Conservation (phyloP, 2,329 filamentous ascomycete genomes). For the Colletotrichum liriopes region DNA sequence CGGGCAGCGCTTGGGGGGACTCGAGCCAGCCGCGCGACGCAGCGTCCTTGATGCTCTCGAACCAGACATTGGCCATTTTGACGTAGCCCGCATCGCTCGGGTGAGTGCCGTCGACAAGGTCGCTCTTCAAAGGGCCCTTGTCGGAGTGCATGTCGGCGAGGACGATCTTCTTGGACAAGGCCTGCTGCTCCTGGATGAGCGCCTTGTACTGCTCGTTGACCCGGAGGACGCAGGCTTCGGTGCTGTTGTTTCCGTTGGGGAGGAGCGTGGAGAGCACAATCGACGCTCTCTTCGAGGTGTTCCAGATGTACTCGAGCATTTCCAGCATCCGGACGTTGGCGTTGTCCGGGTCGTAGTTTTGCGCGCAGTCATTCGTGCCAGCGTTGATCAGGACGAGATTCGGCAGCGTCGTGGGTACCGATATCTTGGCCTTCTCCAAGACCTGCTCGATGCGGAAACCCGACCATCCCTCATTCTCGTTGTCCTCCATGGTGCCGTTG, state of each 20-base stretch:
- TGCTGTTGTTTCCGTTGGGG: constrained; percentile 49
- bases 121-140: constrained; percentile 49
- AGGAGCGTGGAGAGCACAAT: constrained; percentile 59
- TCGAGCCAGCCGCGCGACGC: constrained; percentile 46
- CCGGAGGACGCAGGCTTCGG: constrained; percentile 47
- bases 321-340: constrained; percentile 53
- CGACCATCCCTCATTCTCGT: constrained; percentile 62
- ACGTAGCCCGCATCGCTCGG: constrained; percentile 57
- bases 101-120: constrained; percentile 58
- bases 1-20: constrained; percentile 41
- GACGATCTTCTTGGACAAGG: constrained; percentile 52
- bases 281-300: constrained; percentile 50
- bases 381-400: constrained; percentile 60
- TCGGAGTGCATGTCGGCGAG: constrained; percentile 58
- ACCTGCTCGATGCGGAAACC: constrained; percentile 60
- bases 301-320: constrained; percentile 56
- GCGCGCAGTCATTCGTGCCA: constrained; percentile 61
- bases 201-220: constrained; percentile 54
- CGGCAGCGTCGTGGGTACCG: constrained; percentile 53
- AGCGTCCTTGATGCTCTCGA: constrained; percentile 49
- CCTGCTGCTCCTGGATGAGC: constrained; percentile 49
- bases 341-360: constrained; percentile 50
- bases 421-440: constrained; percentile 50
- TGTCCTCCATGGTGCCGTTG: constrained; percentile 57
- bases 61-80: constrained; percentile 60